Evolutionary conservation across 2,329 filamentous ascomycete species (phyloP), one percentile per base, ranked within the genome.

Genomic region (Fusarium sp.): DNA sequence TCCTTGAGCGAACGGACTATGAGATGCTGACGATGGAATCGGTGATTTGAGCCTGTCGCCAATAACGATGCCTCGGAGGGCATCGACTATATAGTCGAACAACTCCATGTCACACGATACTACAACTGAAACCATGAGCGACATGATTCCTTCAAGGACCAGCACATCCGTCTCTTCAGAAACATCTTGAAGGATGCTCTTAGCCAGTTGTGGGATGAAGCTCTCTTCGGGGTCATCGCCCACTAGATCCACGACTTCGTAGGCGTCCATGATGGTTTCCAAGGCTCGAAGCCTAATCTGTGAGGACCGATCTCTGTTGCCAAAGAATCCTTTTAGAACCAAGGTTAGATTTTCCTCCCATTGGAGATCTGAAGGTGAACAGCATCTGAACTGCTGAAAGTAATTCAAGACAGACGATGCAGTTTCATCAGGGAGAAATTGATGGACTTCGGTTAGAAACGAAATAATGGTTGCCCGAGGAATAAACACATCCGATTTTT

Each of bases 301-400:
- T 4, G 89, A 86, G 18, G 90, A 90, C 46, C 91, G 88, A 16
- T 80, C 83, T 37, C 84, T 85, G 75, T 93, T 89, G 45, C 87
- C 86, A 73, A 93, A 90, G 76, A 94, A 91, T 2, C 86, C 86
- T 25, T 87, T 83, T 21, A 93, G 79, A 4, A 94, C 85, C 31
- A 89, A 81, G 21, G 83, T 82, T 60, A 92, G 84, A 58, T 93
- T 92, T 5, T 86, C 82, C 69, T 92, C 86, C 92, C 92, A 94
- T 39, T 88, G 84, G 51, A 86, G 80, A 73, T 93, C 91, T 0
- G 92, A 93, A 5, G 92, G 92, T 48, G 91, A 92, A 74, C 93
- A 92, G 75, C 89, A 91, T 49, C 91, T 86, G 71, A 92, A 91
- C 59, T 93, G 89, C 61, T 87, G 86, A 71, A 91, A 92, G 77